Evolutionary conservation across 2,329 filamentous ascomycete species (phyloP).

Genomic region (Septoria linicola): DNA sequence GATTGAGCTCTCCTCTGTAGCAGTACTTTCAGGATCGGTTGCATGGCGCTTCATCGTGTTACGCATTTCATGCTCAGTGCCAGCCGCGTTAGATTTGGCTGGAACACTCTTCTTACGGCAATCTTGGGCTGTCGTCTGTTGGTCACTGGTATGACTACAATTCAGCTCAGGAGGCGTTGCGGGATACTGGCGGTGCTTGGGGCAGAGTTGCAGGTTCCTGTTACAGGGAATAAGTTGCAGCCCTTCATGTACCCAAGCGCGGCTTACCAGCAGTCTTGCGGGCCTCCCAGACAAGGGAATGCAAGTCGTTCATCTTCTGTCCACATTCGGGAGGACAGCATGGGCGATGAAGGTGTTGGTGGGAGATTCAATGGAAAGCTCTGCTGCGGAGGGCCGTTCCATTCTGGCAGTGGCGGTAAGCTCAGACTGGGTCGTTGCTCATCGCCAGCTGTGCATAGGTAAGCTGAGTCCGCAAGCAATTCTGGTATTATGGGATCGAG

Average conservation of each 20-base stretch:
- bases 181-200: constrained; percentile 21
- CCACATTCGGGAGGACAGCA: constrained; percentile 15
- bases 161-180: not conserved
- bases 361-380: constrained; percentile 19
- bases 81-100: not conserved
- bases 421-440: constrained; percentile 17
- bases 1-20: not conserved
- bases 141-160: not conserved
- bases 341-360: constrained; percentile 25
- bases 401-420: constrained; percentile 9
- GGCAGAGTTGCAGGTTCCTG: constrained; percentile 21
- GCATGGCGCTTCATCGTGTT: constrained; percentile 21
- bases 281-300: constrained; percentile 21
- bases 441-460: not conserved
- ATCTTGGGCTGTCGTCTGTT: not conserved
- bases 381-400: constrained; percentile 15
- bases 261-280: constrained; percentile 19
- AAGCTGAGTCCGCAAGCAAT: not conserved
- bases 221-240: too few species aligned
- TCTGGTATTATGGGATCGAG: not conserved
- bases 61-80: constrained; percentile 11
- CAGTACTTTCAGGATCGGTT: constrained; percentile 14
- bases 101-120: constrained; percentile 19
- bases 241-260: too few species aligned
- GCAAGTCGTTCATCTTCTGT: constrained; percentile 24